Evolutionary conservation across 1,284 basidiomycete species (phyloP).

Genomic region (Tilletia setariae): DNA sequence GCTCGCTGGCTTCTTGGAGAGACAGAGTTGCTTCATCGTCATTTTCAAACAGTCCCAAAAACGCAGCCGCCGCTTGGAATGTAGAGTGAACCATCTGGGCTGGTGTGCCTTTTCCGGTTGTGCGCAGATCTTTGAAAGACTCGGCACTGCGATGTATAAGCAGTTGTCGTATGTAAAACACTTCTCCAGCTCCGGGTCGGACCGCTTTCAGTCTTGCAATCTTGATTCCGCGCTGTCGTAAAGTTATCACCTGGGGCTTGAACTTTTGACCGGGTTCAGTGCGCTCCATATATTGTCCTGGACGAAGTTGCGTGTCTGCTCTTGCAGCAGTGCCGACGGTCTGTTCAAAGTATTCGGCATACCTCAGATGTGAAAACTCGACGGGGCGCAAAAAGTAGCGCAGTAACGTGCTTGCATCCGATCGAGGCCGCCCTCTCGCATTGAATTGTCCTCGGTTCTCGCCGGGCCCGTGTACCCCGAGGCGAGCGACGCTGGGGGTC

Average conservation of each 20-base stretch:
- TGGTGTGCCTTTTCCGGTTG: too few species aligned
- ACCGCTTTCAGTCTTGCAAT: background rate
- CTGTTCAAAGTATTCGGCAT: background rate
- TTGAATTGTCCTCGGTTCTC: background rate
- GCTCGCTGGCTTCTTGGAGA: background rate
- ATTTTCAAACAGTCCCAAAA: background rate
- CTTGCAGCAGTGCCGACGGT: background rate
- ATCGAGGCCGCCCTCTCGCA: background rate
- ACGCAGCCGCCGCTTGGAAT: background rate
- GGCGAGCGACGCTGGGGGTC: background rate
- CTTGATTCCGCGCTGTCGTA: background rate
- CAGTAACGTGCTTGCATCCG: background rate
- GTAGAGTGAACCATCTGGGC: background rate
- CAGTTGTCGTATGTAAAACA: background rate
- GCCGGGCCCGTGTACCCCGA: background rate
- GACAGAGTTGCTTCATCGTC: background rate
- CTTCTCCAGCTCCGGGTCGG: background rate
- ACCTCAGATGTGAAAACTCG: background rate
- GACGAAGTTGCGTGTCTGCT: background rate
- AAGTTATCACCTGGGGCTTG: background rate
- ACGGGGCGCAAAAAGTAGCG: background rate
- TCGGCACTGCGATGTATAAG: background rate
- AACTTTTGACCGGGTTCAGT: background rate
- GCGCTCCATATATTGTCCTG: background rate
- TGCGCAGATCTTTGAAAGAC: background rate